Conservation (phyloP, 306 rosid genomes). For the Fagus sylvatica region DNA sequence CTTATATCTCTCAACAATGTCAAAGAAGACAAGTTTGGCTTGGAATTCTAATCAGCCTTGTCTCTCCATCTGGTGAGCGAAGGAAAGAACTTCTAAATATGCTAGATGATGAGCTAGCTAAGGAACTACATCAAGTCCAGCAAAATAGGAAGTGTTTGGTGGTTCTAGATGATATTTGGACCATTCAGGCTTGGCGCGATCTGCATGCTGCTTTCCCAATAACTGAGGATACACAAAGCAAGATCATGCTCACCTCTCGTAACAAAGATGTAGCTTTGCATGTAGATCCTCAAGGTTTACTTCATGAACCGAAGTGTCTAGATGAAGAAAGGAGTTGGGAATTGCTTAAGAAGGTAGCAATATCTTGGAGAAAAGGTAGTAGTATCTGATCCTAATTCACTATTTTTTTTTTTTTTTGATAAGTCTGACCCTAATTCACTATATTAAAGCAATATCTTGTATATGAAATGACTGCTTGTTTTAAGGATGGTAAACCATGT, state of each 20-base stretch:
- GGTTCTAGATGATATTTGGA: constrained; percentile 28
- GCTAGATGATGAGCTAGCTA: background rate
- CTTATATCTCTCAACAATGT: constrained; percentile 12
- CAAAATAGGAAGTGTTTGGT: background rate
- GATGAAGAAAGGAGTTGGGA: background rate
- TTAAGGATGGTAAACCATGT: too few species aligned
- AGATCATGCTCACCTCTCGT: constrained; percentile 9
- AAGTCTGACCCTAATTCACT: too few species aligned
- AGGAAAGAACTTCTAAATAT: background rate
- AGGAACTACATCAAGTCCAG: background rate
- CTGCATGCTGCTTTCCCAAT: background rate
- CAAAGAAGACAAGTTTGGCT: background rate
- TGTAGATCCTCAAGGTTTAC: background rate
- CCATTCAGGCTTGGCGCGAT: background rate
- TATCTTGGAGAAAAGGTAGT: too few species aligned
- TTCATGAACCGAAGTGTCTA: background rate
- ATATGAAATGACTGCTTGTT: too few species aligned
- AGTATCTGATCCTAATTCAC: too few species aligned
- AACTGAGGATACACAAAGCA: background rate
- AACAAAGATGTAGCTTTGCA: background rate
- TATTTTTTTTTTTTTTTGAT: too few species aligned
- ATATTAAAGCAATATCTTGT: too few species aligned
- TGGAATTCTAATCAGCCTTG: background rate
- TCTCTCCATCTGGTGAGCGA: too few species aligned
- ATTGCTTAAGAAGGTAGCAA: background rate